These are phyloP conservation scores for Eutypa lata DNA, from an alignment of 2,329 filamentous ascomycete species.

Conservation along the genomic window DNA sequence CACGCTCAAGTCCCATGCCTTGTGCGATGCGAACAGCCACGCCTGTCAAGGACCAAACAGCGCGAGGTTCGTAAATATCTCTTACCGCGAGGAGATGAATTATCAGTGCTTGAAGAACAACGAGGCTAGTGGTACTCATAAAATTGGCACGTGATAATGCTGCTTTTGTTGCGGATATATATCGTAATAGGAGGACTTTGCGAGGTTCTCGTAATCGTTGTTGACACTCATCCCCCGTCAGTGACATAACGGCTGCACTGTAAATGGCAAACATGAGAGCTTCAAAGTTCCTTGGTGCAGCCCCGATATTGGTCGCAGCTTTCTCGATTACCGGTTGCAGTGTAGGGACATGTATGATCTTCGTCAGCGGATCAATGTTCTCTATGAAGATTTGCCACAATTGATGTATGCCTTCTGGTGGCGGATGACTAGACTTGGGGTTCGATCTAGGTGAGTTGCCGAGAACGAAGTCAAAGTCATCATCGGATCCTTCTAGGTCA, in stretches of 20 bases:
- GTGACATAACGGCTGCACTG: conserved; percentile 38
- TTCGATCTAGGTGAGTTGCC: conserved; percentile 5
- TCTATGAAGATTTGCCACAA: conserved; percentile 54
- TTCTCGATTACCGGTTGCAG: conserved; percentile 46
- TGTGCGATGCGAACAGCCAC: conserved; percentile 39
- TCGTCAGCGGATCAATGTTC: conserved; percentile 55
- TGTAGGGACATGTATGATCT: conserved; percentile 52
- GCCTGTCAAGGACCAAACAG: conserved; percentile 31
- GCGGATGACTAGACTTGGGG: conserved; percentile 1
- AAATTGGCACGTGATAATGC: conserved; percentile 27
- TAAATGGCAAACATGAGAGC: conserved; percentile 47
- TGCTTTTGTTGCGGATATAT: conserved; percentile 8
- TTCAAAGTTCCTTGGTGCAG: conserved; percentile 36
- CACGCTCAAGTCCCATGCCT: conserved; percentile 38
- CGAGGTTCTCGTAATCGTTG: conserved; percentile 11
- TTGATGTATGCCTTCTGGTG: not conserved
- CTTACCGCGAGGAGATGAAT: conserved; percentile 19
- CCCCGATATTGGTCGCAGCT: conserved; percentile 38
- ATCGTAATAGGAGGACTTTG: conserved; percentile 15
- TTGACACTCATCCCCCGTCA: conserved; percentile 35
- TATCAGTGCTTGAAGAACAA: conserved; percentile 33
- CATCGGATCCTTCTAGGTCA: conserved; percentile 15
- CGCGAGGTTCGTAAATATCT: conserved; percentile 8
- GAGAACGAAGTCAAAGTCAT: conserved; percentile 24
- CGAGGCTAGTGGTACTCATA: conserved; percentile 27